phyloP scores from a whole-genome alignment of 768 basidiomycete genomes.

The Terana coerulea region DNA sequence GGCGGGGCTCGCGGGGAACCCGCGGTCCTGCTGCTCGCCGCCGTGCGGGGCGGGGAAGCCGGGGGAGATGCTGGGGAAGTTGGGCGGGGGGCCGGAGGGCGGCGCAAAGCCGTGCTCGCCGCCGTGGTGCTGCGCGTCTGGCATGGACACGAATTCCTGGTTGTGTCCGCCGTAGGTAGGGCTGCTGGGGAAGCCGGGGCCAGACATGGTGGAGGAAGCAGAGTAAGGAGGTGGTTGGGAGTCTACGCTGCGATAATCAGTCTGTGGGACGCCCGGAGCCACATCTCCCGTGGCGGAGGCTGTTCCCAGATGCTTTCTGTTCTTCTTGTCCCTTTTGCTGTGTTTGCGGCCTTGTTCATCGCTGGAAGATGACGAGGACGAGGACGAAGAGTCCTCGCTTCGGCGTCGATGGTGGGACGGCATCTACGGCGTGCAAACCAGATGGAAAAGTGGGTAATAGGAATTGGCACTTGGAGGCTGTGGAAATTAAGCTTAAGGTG shows the following conservation, averaged over 20 bases:
- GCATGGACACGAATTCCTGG: slow-evolving; percentile 1
- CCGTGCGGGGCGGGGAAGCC: slow-evolving; percentile 6
- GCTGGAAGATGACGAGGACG: slow-evolving; percentile 21
- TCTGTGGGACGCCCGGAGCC: not conserved
- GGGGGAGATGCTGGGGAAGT: not conserved
- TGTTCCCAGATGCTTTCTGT: slow-evolving; percentile 12
- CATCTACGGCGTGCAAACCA: not conserved
- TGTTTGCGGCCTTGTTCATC: slow-evolving; percentile 15
- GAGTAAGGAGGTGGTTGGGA: slow-evolving; percentile 4
- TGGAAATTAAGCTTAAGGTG: too few species aligned
- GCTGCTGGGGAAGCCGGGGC: slow-evolving; percentile 7
- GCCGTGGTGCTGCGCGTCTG: slow-evolving; percentile 1
- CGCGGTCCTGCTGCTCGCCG: slow-evolving; percentile 3
- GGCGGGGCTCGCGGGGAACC: slow-evolving; percentile 4
- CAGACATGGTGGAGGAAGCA: slow-evolving; percentile 4
- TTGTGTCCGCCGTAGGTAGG: slow-evolving; percentile 4
- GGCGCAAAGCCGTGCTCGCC: slow-evolving; percentile 13
- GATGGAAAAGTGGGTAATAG: too few species aligned
- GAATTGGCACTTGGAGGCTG: too few species aligned
- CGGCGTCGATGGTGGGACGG: slow-evolving; percentile 18
- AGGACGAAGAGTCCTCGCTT: slow-evolving; percentile 19
- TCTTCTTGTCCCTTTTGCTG: slow-evolving; percentile 25
- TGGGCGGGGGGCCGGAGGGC: slow-evolving; percentile 4
- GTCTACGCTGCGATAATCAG: not conserved
- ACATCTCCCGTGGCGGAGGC: not conserved